Evolutionary conservation across 495 filamentous ascomycete genomes (phyloP).

Genomic region (Corynascus novoguineensis): DNA sequence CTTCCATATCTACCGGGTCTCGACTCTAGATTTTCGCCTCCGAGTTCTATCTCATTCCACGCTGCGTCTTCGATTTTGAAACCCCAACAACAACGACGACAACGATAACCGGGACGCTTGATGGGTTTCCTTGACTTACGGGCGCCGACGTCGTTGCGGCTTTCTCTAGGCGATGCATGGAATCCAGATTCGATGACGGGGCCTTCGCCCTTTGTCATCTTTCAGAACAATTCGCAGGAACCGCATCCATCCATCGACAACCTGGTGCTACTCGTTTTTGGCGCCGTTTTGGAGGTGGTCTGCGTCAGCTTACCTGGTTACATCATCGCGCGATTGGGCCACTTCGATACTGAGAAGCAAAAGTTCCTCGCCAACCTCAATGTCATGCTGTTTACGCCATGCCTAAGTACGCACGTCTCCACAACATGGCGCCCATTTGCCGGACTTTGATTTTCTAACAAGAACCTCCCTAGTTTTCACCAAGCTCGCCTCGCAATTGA

Average conservation of each 20-base stretch:
- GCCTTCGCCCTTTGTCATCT: slow-evolving; percentile 26
- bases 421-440: background rate
- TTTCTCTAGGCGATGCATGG: slow-evolving; percentile 30
- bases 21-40: background rate
- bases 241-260: slow-evolving; percentile 61
- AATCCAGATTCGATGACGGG: slow-evolving; percentile 18
- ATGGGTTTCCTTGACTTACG: slow-evolving; percentile 44
- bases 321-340: slow-evolving; percentile 78
- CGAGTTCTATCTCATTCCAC: background rate
- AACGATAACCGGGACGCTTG: slow-evolving; percentile 12
- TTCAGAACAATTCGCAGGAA: slow-evolving; percentile 33
- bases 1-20: background rate
- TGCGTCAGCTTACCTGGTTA: slow-evolving; percentile 96
- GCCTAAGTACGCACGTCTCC: slow-evolving; percentile 66
- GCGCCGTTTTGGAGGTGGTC: slow-evolving; percentile 91
- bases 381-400: slow-evolving; percentile 89
- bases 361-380: slow-evolving; percentile 96
- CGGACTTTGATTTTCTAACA: background rate
- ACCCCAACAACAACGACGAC: background rate
- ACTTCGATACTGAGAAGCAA: slow-evolving; percentile 90
- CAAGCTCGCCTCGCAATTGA: slow-evolving; percentile 93
- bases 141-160: slow-evolving; percentile 61
- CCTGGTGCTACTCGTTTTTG: slow-evolving; percentile 83
- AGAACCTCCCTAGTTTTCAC: slow-evolving; percentile 88
- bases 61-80: no score